Conservation (phyloP, 202 grass and related monocot genomes). For the Panicum hallii region DNA sequence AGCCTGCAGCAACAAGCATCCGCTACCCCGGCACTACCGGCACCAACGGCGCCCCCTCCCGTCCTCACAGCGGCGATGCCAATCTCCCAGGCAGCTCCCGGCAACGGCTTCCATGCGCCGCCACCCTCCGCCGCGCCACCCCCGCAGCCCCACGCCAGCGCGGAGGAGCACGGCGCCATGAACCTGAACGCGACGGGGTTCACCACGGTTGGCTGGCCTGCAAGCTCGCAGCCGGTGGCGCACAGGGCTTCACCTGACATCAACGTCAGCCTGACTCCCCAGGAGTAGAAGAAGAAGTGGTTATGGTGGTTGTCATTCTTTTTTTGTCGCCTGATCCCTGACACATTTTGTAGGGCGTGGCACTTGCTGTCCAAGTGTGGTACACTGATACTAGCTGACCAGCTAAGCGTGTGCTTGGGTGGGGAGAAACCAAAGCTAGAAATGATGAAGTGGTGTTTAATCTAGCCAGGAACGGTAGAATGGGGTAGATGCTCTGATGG, state of each 20-base stretch:
- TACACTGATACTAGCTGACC: background rate
- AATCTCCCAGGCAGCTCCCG: conserved; percentile 78
- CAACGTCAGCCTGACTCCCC: conserved; percentile 72
- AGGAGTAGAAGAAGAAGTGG: conserved; percentile 54
- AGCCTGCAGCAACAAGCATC: conserved; percentile 39
- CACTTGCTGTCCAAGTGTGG: background rate
- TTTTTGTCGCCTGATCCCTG: conserved; percentile 44
- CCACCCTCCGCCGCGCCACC: background rate
- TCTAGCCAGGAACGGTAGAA: background rate
- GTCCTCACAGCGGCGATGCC: conserved; percentile 68
- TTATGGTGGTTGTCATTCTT: background rate
- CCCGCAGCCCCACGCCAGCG: conserved; percentile 30
- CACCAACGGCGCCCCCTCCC: conserved; percentile 18
- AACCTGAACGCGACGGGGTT: conserved; percentile 52
- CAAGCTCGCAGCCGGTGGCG: conserved; percentile 49
- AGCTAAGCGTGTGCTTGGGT: background rate
- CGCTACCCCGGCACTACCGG: conserved; percentile 4
- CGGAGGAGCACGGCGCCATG: background rate
- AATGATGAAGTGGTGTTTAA: background rate
- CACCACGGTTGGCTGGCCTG: conserved; percentile 65
- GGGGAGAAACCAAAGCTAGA: background rate
- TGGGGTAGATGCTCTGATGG: conserved; percentile 17
- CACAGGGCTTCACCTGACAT: conserved; percentile 76
- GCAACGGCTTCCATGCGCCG: conserved; percentile 42
- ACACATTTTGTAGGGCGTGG: conserved; percentile 50